Percentiles rank a stretch among this genome's conserved stretches.
These are phyloP conservation scores for Fusarium mundagurra DNA, from an alignment of 2,329 filamentous ascomycete species.

Conservation along the genomic window DNA sequence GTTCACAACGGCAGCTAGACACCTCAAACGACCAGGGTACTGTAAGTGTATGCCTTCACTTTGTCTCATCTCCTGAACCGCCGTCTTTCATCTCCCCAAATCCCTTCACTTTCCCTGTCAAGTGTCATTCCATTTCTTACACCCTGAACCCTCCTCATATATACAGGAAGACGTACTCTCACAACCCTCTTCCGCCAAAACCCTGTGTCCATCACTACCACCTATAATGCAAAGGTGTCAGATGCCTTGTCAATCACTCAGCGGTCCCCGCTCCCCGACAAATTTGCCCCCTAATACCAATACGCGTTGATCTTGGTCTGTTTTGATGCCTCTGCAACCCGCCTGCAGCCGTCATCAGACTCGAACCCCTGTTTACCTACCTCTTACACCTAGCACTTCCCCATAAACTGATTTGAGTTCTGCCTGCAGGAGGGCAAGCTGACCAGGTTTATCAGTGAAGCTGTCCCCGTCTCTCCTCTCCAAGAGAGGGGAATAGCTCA, in stretches of 20 bases:
- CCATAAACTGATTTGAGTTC: slow-evolving; percentile 40
- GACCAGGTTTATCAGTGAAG: slow-evolving; percentile 39
- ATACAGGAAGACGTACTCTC: not conserved
- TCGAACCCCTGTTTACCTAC: slow-evolving; percentile 32
- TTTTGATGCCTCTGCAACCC: slow-evolving; percentile 31
- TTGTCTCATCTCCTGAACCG: slow-evolving; percentile 6
- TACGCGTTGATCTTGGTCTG: slow-evolving; percentile 37
- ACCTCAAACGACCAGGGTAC: slow-evolving; percentile 26
- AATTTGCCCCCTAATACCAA: slow-evolving; percentile 28
- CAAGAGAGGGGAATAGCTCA: slow-evolving; percentile 29
- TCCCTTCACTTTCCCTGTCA: slow-evolving; percentile 13
- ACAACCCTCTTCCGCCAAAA: not conserved
- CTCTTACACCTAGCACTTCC: slow-evolving; percentile 34
- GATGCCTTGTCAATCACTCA: slow-evolving; percentile 31
- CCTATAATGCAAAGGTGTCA: slow-evolving; percentile 26
- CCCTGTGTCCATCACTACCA: slow-evolving; percentile 22
- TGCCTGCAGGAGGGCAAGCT: slow-evolving; percentile 39
- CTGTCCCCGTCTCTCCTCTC: slow-evolving; percentile 32
- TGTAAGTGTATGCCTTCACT: slow-evolving; percentile 22
- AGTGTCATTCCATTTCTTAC: slow-evolving; percentile 7
- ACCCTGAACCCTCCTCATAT: slow-evolving; percentile 11
- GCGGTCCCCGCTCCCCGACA: slow-evolving; percentile 31
- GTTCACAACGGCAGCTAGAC: slow-evolving; percentile 25
- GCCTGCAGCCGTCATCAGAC: slow-evolving; percentile 36
- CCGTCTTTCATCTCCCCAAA: not conserved